A percentile compares a stretch with the other conserved stretches of the same genome.
These are phyloP conservation scores for Davidsoniella eucalypti DNA, from an alignment of 2,329 filamentous ascomycete species.

Conservation along the genomic window DNA sequence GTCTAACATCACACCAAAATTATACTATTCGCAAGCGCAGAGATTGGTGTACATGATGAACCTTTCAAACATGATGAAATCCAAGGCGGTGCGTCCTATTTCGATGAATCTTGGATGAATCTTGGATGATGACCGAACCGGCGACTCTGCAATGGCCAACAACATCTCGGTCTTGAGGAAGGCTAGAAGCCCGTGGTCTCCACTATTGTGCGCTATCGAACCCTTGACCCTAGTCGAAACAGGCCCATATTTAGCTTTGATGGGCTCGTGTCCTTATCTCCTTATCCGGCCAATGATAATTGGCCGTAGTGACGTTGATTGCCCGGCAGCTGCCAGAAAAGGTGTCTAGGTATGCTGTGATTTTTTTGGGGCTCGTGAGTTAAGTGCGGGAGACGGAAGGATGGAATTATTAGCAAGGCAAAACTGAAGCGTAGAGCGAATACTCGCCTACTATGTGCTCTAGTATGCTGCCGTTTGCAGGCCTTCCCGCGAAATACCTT, in stretches of 20 bases:
- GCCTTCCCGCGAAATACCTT: background rate
- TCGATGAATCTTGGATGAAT: too few species aligned
- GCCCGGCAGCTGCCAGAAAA: conserved; percentile 1
- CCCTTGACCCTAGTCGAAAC: conserved; percentile 10
- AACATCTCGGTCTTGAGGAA: too few species aligned
- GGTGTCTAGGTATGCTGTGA: background rate
- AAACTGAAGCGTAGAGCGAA: background rate
- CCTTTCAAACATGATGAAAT: too few species aligned
- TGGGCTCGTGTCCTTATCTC: background rate
- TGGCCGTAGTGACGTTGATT: conserved; percentile 10
- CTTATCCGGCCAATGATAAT: conserved; percentile 11
- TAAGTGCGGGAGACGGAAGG: conserved; percentile 2
- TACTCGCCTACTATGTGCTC: background rate
- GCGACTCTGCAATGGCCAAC: too few species aligned
- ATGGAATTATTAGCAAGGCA: background rate
- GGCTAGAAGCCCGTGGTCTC: too few species aligned
- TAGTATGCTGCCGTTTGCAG: background rate
- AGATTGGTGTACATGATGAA: too few species aligned
- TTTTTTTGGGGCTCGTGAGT: conserved; percentile 1
- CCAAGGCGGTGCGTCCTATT: too few species aligned
- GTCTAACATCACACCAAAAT: too few species aligned
- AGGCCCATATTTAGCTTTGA: conserved; percentile 3
- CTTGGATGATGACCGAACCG: too few species aligned
- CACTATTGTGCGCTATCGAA: background rate
- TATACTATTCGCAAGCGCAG: too few species aligned